phyloP scores from a whole-genome alignment of 1,139 yeast species.

The Suhomyces taliae region DNA sequence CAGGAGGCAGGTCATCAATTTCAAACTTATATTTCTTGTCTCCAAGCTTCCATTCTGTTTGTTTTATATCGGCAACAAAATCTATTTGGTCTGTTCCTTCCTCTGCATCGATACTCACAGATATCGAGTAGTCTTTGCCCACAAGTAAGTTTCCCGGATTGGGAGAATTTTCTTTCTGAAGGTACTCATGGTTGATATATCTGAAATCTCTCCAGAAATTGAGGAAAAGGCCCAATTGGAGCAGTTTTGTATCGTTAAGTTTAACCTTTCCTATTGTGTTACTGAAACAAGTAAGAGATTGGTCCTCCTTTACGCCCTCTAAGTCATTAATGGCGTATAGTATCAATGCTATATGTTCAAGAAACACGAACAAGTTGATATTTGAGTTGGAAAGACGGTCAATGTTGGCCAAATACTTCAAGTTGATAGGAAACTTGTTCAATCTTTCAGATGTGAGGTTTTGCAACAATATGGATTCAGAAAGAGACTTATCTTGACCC shows the following conservation, averaged over 20 bases:
- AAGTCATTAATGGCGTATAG: slow-evolving; percentile 25
- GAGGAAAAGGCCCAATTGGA: slow-evolving; percentile 35
- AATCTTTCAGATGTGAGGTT: slow-evolving; percentile 27
- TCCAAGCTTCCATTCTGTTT: slow-evolving; percentile 21
- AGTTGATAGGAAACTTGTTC: slow-evolving; percentile 36
- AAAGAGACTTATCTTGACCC: slow-evolving; percentile 12
- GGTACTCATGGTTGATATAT: slow-evolving; percentile 26
- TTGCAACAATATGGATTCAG: slow-evolving; percentile 31
- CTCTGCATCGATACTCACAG: slow-evolving; percentile 15
- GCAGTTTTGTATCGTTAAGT: slow-evolving; percentile 24
- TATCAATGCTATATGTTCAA: slow-evolving; percentile 34
- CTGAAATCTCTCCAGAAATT: slow-evolving; percentile 41
- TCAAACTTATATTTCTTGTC: slow-evolving; percentile 14
- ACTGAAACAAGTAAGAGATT: slow-evolving; percentile 22
- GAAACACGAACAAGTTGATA: slow-evolving; percentile 33
- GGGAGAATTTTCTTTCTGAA: background rate
- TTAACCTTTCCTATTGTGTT: slow-evolving; percentile 31
- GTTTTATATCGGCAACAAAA: slow-evolving; percentile 21
- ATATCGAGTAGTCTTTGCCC: slow-evolving; percentile 18
- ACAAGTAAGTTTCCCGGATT: background rate
- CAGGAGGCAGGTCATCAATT: slow-evolving; percentile 10
- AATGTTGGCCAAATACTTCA: slow-evolving; percentile 37
- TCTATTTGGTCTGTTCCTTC: slow-evolving; percentile 12
- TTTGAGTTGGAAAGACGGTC: slow-evolving; percentile 34
- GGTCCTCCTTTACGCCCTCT: slow-evolving; percentile 15